phyloP scores from a whole-genome alignment of 1,284 basidiomycete species.

The Cronartium ribicola region DNA sequence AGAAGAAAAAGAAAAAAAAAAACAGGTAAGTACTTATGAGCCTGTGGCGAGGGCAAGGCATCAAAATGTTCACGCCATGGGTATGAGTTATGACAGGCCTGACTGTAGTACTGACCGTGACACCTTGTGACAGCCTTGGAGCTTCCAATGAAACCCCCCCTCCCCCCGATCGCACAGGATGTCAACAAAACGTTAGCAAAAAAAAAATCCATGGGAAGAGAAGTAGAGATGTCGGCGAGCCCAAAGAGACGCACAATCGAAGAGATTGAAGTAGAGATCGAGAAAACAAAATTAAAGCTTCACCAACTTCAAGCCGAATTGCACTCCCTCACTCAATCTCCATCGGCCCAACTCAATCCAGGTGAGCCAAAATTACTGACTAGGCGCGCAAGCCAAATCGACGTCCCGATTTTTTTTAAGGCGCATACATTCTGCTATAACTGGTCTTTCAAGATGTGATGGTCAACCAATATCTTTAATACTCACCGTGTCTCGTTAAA shows the following conservation, averaged over 20 bases:
- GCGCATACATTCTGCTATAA: background rate
- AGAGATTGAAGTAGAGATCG: constrained; percentile 4
- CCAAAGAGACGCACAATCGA: background rate
- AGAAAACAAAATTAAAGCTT: background rate
- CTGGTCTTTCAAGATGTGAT: background rate
- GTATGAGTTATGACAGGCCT: too few species aligned
- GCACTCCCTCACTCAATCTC: background rate
- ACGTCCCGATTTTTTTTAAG: background rate
- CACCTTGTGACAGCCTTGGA: too few species aligned
- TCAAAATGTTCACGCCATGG: too few species aligned
- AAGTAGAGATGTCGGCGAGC: too few species aligned
- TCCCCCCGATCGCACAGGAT: too few species aligned
- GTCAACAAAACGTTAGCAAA: too few species aligned
- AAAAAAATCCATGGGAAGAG: too few species aligned
- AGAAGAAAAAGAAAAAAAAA: too few species aligned
- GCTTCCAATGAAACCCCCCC: too few species aligned
- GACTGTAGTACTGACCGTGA: too few species aligned
- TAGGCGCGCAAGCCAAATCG: background rate
- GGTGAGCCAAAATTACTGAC: background rate
- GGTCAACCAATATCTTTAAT: background rate
- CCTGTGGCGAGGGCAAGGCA: too few species aligned
- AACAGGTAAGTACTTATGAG: too few species aligned
- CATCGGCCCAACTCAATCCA: background rate
- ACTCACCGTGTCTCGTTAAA: background rate
- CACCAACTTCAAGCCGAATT: background rate